phyloP scores from a whole-genome alignment of 176 grass and related monocot species.

The Thalia dealbata region DNA sequence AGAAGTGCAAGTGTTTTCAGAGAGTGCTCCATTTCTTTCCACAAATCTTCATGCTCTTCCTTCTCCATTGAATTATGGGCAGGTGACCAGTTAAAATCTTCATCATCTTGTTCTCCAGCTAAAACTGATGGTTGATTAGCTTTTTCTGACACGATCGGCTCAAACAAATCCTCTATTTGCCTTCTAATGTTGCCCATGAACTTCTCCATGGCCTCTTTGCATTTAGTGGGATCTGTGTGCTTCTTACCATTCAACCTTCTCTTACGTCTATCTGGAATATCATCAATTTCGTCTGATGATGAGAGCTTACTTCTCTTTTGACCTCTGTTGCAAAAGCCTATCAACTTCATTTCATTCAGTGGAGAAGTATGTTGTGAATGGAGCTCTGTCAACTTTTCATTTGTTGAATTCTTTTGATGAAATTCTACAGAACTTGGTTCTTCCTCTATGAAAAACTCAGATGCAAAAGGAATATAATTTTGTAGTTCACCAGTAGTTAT shows the following conservation, averaged over 20 bases:
- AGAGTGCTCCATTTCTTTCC: conserved; percentile 82
- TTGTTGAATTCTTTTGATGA: conserved; percentile 14
- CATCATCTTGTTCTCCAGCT: conserved; percentile 17
- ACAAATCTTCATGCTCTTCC: conserved; percentile 58
- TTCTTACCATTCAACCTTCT: conserved; percentile 40
- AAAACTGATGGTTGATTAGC: conserved; percentile 13
- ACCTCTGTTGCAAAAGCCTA: neutral
- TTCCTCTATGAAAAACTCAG: conserved; percentile 23
- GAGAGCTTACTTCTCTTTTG: conserved; percentile 10
- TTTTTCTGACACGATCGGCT: conserved; percentile 21
- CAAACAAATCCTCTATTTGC: conserved; percentile 48
- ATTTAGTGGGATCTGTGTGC: conserved; percentile 25
- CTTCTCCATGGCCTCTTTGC: conserved; percentile 50
- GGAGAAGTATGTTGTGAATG: conserved; percentile 20
- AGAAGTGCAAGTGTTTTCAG: conserved; percentile 45
- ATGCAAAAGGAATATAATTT: conserved; percentile 1
- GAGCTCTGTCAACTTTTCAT: conserved; percentile 21
- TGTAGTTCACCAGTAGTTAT: conserved; percentile 11
- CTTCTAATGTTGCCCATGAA: conserved; percentile 55
- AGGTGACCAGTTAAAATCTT: conserved; percentile 62
- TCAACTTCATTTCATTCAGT: conserved; percentile 29
- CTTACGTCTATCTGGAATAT: conserved; percentile 26
- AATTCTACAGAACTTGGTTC: conserved; percentile 8
- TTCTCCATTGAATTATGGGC: conserved; percentile 34
- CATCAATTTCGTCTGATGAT: conserved; percentile 10